phyloP scores from a whole-genome alignment of 805 yeast genomes.

The Kuraishia hungarica region DNA sequence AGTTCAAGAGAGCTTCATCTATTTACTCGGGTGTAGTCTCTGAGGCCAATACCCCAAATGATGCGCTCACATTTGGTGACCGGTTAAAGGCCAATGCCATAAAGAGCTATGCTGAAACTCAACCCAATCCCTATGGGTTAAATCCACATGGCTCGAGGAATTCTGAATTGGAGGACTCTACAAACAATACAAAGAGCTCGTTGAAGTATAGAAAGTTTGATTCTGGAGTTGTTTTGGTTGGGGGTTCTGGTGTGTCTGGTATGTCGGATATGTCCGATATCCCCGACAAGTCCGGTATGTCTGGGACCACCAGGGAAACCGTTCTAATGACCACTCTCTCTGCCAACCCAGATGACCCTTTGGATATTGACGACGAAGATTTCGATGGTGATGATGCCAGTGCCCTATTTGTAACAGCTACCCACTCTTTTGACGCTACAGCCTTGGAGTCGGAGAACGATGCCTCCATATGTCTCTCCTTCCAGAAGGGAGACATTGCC shows the following conservation, averaged over 20 bases:
- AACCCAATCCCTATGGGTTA: neutral
- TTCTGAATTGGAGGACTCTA: neutral
- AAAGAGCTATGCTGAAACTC: neutral
- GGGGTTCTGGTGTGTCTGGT: neutral
- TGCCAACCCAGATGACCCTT: neutral
- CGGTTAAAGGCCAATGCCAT: neutral
- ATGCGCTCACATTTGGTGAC: neutral
- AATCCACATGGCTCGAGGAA: neutral
- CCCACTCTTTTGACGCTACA: constrained; percentile 24
- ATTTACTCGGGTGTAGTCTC: neutral
- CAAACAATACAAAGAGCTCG: too few species aligned
- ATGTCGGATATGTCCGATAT: neutral
- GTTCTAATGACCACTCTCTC: constrained; percentile 1
- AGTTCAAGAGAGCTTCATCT: neutral
- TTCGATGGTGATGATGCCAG: constrained; percentile 12
- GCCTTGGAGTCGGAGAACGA: constrained; percentile 58
- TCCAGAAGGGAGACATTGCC: constrained; percentile 60
- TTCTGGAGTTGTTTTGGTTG: neutral
- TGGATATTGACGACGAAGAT: neutral
- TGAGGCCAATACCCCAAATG: neutral
- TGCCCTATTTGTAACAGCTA: constrained; percentile 26
- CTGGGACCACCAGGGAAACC: neutral
- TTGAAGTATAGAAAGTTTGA: neutral
- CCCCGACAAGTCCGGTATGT: neutral
- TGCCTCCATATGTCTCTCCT: constrained; percentile 65